These are phyloP conservation scores for Aspergillus brasiliensis DNA, from an alignment of 2,329 filamentous ascomycete genomes.

Conservation along the genomic window DNA sequence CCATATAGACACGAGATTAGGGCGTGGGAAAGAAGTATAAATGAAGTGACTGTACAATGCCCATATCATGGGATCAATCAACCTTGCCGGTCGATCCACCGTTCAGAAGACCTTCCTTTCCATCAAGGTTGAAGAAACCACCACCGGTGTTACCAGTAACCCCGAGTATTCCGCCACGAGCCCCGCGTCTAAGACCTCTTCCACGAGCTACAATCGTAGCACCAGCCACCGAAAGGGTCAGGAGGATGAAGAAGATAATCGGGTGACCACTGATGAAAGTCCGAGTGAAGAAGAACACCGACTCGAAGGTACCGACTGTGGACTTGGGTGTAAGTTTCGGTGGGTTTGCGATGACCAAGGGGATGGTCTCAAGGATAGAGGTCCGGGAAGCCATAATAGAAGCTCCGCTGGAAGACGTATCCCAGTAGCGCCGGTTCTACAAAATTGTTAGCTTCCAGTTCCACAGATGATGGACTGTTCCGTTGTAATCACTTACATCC, in stretches of 20 bases:
- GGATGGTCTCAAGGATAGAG: constrained; percentile 81
- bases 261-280: constrained; percentile 48
- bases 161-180: constrained; percentile 40
- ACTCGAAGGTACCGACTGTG: constrained; percentile 50
- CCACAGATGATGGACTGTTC: background rate
- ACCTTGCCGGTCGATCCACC: constrained; percentile 49
- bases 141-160: constrained; percentile 34
- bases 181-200: constrained; percentile 31
- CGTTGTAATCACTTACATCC: constrained; percentile 66
- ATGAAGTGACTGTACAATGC: constrained; percentile 36
- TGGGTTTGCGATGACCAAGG: constrained; percentile 53
- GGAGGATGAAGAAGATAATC: constrained; percentile 44
- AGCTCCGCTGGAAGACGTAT: constrained; percentile 84
- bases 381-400: constrained; percentile 86
- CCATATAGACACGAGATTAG: constrained; percentile 10
- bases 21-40: constrained; percentile 25
- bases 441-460: constrained; percentile 29
- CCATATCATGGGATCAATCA: constrained; percentile 38
- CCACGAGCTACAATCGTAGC: constrained; percentile 38
- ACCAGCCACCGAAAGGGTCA: constrained; percentile 39
- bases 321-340: constrained; percentile 53
- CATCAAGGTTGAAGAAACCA: constrained; percentile 52
- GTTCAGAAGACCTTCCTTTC: constrained; percentile 50
- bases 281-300: constrained; percentile 48
- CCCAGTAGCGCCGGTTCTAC: constrained; percentile 93